Conservation (phyloP, 1,284 basidiomycete species). For the Pyrrhoderma lamaoense region DNA sequence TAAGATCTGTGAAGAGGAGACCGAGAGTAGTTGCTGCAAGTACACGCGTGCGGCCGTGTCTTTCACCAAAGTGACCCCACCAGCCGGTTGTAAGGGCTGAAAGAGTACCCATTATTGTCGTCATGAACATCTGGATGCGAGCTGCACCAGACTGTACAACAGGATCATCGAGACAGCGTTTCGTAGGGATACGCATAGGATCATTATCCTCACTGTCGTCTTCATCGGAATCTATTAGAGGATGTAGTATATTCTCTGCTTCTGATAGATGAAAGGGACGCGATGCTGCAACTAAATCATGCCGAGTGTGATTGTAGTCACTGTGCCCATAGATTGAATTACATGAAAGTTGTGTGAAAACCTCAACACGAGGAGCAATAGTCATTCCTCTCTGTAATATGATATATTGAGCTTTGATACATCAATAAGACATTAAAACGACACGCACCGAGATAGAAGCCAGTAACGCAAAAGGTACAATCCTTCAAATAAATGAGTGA, state of each 20-base stretch:
- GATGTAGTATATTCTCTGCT: constrained; percentile 6
- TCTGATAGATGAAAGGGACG: constrained; percentile 12
- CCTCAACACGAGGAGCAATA: constrained; percentile 65
- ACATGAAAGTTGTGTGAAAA: constrained; percentile 72
- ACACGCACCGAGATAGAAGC: constrained; percentile 54
- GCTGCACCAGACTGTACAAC: constrained; percentile 62
- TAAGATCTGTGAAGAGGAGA: constrained; percentile 68
- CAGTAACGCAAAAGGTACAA: constrained; percentile 66
- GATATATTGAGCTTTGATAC: constrained; percentile 6
- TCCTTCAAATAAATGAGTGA: constrained; percentile 36
- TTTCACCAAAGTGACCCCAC: constrained; percentile 82
- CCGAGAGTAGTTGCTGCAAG: constrained; percentile 67
- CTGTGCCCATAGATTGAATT: constrained; percentile 39
- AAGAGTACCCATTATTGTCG: constrained; percentile 72
- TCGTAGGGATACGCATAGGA: constrained; percentile 42
- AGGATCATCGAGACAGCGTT: constrained; percentile 52
- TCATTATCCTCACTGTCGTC: constrained; percentile 32
- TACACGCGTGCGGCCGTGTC: constrained; percentile 69
- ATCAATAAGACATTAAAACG: background rate
- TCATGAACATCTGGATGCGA: constrained; percentile 62
- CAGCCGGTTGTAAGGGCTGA: constrained; percentile 81
- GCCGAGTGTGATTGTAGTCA: constrained; percentile 33
- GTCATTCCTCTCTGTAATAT: constrained; percentile 65
- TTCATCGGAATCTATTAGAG: constrained; percentile 27
- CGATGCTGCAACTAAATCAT: constrained; percentile 12